These are phyloP conservation scores for Carpinus fangiana DNA, from an alignment of 306 rosid genomes.

Conservation along the genomic window DNA sequence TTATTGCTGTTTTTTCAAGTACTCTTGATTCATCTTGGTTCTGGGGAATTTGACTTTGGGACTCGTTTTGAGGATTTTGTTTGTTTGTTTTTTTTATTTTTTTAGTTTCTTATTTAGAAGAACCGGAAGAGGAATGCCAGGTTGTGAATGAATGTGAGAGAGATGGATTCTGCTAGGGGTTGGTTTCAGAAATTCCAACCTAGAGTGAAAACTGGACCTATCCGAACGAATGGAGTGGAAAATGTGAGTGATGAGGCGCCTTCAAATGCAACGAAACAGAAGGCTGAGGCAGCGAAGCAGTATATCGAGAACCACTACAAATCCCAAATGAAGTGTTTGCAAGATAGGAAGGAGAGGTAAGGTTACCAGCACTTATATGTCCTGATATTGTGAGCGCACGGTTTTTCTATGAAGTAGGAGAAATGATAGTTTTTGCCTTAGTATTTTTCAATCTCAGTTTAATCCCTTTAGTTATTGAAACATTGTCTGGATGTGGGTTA, in stretches of 20 bases:
- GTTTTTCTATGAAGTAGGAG: neutral
- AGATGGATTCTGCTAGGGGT: constrained; percentile 59
- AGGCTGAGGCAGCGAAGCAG: constrained; percentile 84
- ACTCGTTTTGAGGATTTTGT: neutral
- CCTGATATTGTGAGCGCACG: neutral
- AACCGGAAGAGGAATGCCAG: constrained; percentile 20
- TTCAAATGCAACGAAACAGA: constrained; percentile 63
- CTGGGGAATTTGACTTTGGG: neutral
- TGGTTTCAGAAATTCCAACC: constrained; percentile 58
- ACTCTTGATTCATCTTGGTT: neutral
- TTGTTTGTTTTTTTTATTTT: too few relatives aligned
- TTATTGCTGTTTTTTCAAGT: neutral
- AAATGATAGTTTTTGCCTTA: neutral
- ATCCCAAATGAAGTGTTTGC: constrained; percentile 74
- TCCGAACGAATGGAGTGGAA: constrained; percentile 33
- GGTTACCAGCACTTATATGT: neutral
- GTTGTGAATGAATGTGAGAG: constrained; percentile 25
- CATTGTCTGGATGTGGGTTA: neutral
- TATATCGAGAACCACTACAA: constrained; percentile 85
- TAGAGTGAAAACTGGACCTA: constrained; percentile 26
- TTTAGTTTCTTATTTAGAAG: neutral
- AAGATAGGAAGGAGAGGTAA: constrained; percentile 90
- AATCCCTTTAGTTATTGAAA: neutral
- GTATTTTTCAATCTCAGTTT: neutral
- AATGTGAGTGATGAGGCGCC: constrained; percentile 41